phyloP scores from a whole-genome alignment of 148 eudicot species.

The Fagopyrum tataricum region DNA sequence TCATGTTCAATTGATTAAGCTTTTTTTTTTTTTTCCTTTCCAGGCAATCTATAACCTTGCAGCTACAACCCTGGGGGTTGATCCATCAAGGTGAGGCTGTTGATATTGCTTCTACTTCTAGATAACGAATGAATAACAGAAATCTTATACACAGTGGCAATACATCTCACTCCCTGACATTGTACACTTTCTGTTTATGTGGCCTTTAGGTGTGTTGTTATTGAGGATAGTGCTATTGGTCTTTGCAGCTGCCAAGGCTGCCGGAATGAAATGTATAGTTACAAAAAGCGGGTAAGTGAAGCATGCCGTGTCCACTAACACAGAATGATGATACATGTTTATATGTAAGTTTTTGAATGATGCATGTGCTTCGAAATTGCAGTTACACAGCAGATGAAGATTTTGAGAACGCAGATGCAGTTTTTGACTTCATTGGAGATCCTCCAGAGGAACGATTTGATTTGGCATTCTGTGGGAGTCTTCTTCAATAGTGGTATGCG shows the following conservation, averaged over 20 bases:
- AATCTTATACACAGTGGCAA: not conserved
- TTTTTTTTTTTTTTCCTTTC: constrained; percentile 8
- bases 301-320: not conserved
- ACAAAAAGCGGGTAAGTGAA: constrained; percentile 87
- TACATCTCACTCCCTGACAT: not conserved
- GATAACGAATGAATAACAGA: constrained; percentile 1
- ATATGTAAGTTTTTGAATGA: not conserved
- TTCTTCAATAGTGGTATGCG: constrained; percentile 70
- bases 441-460: constrained; percentile 90
- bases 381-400: constrained; percentile 96
- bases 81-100: constrained; percentile 69
- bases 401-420: constrained; percentile 87
- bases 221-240: constrained; percentile 94
- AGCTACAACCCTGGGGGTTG: constrained; percentile 71
- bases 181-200: not conserved
- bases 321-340: not conserved
- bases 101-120: not conserved
- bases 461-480: constrained; percentile 70
- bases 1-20: not conserved
- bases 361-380: constrained; percentile 14
- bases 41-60: constrained; percentile 93
- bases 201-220: constrained; percentile 65
- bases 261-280: constrained; percentile 94
- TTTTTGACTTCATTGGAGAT: constrained; percentile 95
- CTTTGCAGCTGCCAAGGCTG: constrained; percentile 98